A percentile compares a stretch with the other conserved stretches of the same genome.
Conservation (phyloP, 352 stramenopile genomes). For the Globisporangium apiculatum region DNA sequence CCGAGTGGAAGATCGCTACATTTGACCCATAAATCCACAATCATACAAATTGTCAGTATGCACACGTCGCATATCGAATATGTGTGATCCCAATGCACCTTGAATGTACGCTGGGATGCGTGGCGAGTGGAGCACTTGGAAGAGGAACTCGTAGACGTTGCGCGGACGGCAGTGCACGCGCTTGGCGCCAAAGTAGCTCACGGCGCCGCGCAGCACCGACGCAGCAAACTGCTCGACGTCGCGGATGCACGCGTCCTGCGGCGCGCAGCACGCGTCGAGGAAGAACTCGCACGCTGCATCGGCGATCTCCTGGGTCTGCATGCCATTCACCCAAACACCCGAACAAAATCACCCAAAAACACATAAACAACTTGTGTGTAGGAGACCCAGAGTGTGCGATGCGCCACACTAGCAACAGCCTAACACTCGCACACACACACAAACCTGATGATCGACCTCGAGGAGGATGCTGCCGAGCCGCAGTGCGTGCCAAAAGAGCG, state of each 20-base stretch:
- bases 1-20: conserved; percentile 28
- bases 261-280: conserved; percentile 32
- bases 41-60: background rate
- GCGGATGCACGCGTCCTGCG: conserved; percentile 27
- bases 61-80: background rate
- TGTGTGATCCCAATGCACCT: conserved; percentile 8
- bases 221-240: conserved; percentile 26
- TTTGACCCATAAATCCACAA: background rate
- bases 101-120: conserved; percentile 35
- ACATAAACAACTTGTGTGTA: no score
- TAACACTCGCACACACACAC: background rate
- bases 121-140: conserved; percentile 59
- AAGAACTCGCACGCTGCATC: conserved; percentile 62
- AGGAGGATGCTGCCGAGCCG: conserved; percentile 40
- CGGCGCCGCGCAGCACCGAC: conserved; percentile 33
- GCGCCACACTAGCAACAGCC: background rate
- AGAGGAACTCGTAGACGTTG: conserved; percentile 65
- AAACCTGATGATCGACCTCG: conserved; percentile 52
- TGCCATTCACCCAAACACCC: background rate
- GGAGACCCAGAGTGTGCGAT: no score
- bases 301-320: conserved; percentile 52
- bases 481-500: conserved; percentile 33
- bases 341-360: no score
- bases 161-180: conserved; percentile 39
- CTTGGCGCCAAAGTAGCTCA: conserved; percentile 44